A percentile compares a stretch with the other conserved stretches of the same genome.
These are phyloP conservation scores for Boletus coccyginus DNA, from an alignment of 768 basidiomycete genomes.

Conservation along the genomic window DNA sequence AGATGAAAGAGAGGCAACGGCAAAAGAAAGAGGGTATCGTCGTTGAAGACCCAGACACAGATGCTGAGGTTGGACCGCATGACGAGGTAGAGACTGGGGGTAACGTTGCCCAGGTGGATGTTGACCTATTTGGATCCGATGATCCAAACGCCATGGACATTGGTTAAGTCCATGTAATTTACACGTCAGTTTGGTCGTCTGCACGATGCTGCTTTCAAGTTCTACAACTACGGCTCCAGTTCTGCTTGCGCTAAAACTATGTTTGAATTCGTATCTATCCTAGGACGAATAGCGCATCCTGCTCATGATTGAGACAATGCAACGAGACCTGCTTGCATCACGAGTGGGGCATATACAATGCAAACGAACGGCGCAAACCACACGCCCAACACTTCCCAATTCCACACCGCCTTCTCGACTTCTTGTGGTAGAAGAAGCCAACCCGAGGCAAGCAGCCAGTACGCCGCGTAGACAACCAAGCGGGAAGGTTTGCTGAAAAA, in stretches of 20 bases:
- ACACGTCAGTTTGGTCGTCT: neutral
- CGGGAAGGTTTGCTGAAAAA: conserved; percentile 23
- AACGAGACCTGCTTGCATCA: conserved; percentile 67
- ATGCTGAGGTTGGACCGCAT: conserved; percentile 37
- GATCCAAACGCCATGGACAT: conserved; percentile 37
- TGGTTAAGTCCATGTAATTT: conserved; percentile 14
- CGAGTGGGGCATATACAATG: conserved; percentile 71
- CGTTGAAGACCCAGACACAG: conserved; percentile 37
- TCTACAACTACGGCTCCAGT: neutral
- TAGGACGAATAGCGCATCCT: neutral
- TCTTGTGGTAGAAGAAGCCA: conserved; percentile 54
- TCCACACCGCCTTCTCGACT: conserved; percentile 54
- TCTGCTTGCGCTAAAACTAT: neutral
- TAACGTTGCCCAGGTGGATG: conserved; percentile 21
- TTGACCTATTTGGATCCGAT: conserved; percentile 48
- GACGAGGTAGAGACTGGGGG: conserved; percentile 35
- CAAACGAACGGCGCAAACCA: conserved; percentile 86
- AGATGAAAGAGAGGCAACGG: conserved; percentile 72
- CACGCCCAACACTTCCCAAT: conserved; percentile 76
- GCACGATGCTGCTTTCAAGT: neutral
- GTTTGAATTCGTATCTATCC: neutral
- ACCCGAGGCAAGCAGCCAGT: conserved; percentile 50
- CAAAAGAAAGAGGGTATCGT: conserved; percentile 65
- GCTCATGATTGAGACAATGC: conserved; percentile 32
- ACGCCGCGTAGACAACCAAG: conserved; percentile 30